Base-by-base conservation (phyloP, 2,329 filamentous ascomycete genomes). In the Ramichloridium luteum region DNA sequence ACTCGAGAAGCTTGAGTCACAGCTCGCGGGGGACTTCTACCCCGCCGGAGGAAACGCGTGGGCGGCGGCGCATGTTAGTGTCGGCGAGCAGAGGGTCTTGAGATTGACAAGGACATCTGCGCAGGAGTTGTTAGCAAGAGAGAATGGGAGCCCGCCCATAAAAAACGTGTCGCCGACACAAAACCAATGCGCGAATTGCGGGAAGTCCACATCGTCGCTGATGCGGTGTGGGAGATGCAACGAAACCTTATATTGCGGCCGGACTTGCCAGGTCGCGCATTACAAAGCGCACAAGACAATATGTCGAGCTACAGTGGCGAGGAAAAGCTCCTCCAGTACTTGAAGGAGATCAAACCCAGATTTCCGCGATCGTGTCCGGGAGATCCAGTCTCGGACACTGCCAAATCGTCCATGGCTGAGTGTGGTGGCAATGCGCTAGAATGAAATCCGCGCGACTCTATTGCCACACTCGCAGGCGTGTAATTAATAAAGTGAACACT, bases 41-140 rank as follows among this genome's bases (percentile, higher is more conserved):
- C 8, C 25, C 25, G 11, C 25, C 8, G 25, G 11, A 8, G 13
- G 25, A 8, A 27, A 27, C 13, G 8, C 25, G 13, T 27, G 25
- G 25, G 6, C 13, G 25, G 25, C 25, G 6, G 25, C 25, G 13
- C 25, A 27, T 13, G 25, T 27, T 13, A 27, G 25, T 14, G 6
- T 27, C 8, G 25, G 25, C 13, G 25, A 27, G 13, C 25, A 27
- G 25, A 6, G 25, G 13, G 25, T 27, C 6, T 13, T 27, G 13
- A 27, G 25, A 27, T 27, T 13, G 25, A 27, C 25, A 13, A 27
- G 13, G 13, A 27, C 10, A 13, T 8, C 8, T 6, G 25, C 13
- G 8, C 10, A 27, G 13, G 13, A 8, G 8, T 27, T 27, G 8
- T 14, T 27, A 13, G 13, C 25, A 13, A 27, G 6, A 13, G 25